Conservation (phyloP, 768 basidiomycete species). For the Mycena rosella region DNA sequence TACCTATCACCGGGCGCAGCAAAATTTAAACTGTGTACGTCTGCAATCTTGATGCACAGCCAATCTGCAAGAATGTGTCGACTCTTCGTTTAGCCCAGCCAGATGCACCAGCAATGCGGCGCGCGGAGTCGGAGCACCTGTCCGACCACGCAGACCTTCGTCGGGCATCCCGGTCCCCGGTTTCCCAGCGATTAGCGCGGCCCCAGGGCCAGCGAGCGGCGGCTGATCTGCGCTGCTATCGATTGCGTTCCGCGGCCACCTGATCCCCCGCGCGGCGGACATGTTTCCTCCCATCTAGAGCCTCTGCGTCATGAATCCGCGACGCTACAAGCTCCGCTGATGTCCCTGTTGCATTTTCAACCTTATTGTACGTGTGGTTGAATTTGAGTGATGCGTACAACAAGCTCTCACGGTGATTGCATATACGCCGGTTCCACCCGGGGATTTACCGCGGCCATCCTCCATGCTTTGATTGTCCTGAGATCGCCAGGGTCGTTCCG, state of each 20-base stretch:
- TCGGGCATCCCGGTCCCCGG: slow-evolving; percentile 11
- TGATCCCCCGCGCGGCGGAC: slow-evolving; percentile 1
- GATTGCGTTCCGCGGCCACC: slow-evolving; percentile 21
- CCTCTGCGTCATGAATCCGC: slow-evolving; percentile 3
- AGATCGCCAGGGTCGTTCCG: slow-evolving; percentile 19
- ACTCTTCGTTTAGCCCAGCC: slow-evolving; percentile 7
- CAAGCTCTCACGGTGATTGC: not conserved
- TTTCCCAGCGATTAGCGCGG: slow-evolving; percentile 19
- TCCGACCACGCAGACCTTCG: not conserved
- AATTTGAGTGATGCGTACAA: not conserved
- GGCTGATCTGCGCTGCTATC: slow-evolving; percentile 17
- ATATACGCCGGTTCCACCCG: not conserved
- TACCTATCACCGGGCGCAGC: not conserved
- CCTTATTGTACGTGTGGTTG: not conserved
- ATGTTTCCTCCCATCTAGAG: not conserved
- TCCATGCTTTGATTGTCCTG: slow-evolving; percentile 12
- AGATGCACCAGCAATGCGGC: slow-evolving; percentile 3
- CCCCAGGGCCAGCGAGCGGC: not conserved
- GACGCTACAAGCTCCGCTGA: slow-evolving; percentile 18
- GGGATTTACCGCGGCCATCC: not conserved
- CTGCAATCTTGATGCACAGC: not conserved
- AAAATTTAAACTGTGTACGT: not conserved
- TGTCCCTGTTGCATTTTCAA: not conserved
- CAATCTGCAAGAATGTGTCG: not conserved
- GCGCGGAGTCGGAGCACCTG: not conserved